phyloP scores from a whole-genome alignment of 2,329 filamentous ascomycete genomes.

The Penicillium aurantiogriseum region DNA sequence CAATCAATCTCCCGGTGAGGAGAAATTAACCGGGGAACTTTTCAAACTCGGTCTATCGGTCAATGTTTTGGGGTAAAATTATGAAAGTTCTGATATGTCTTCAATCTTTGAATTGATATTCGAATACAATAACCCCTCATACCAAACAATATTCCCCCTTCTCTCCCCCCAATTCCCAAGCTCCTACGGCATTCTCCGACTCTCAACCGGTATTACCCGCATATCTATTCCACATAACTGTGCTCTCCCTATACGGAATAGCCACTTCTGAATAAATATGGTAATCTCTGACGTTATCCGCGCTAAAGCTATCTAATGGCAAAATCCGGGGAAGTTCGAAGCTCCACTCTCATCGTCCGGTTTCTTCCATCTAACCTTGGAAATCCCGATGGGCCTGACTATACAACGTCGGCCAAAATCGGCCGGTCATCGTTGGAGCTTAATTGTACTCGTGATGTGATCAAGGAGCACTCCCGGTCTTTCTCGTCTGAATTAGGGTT shows the following conservation, averaged over 20 bases:
- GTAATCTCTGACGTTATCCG: background rate
- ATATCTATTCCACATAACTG: background rate
- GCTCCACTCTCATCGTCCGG: constrained; percentile 5
- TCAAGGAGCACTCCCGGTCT: background rate
- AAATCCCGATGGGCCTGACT: background rate
- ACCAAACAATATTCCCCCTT: background rate
- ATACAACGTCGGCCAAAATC: background rate
- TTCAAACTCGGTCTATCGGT: background rate
- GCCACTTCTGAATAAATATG: background rate
- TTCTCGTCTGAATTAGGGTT: background rate
- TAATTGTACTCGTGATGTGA: background rate
- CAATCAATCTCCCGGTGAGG: constrained; percentile 19
- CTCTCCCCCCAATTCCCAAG: background rate
- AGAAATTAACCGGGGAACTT: constrained; percentile 23
- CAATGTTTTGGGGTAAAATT: constrained; percentile 4
- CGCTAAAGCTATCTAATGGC: background rate
- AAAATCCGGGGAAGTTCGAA: constrained; percentile 8
- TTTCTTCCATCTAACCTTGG: background rate
- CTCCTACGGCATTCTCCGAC: background rate
- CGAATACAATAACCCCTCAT: background rate
- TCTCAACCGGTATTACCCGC: constrained; percentile 3
- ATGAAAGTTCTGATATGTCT: background rate
- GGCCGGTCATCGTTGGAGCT: background rate
- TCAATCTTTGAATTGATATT: background rate
- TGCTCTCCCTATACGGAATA: background rate